Evolutionary conservation across 2,329 filamentous ascomycete genomes (phyloP).

Genomic region (Fusarium vanettenii): DNA sequence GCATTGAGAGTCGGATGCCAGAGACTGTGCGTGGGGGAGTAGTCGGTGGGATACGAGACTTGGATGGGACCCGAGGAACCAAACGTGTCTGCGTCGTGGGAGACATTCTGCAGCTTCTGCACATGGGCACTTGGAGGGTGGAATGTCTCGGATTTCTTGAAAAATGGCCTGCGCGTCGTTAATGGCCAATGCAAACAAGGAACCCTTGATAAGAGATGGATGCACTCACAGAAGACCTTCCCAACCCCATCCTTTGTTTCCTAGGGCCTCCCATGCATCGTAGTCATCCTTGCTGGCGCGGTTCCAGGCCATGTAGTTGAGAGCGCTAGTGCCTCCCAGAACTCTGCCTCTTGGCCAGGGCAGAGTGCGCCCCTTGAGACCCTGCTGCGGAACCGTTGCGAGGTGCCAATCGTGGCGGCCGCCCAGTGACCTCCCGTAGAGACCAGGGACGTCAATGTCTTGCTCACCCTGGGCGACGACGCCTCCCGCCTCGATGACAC

Average conservation of each 20-base stretch:
- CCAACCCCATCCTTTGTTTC: constrained; percentile 71
- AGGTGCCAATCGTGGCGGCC: constrained; percentile 56
- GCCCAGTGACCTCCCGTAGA: constrained; percentile 51
- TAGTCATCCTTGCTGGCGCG: constrained; percentile 61
- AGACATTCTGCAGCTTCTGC: constrained; percentile 49
- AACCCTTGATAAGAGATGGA: not conserved
- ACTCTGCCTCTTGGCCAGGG: constrained; percentile 59
- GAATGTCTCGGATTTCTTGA: constrained; percentile 62
- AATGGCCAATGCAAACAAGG: constrained; percentile 6
- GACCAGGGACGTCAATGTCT: constrained; percentile 54
- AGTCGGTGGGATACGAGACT: constrained; percentile 57
- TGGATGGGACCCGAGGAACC: constrained; percentile 61
- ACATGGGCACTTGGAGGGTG: constrained; percentile 52
- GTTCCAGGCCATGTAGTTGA: constrained; percentile 69
- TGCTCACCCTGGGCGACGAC: constrained; percentile 34
- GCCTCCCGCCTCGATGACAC: constrained; percentile 48
- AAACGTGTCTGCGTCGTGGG: constrained; percentile 54
- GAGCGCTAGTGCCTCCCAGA: constrained; percentile 71
- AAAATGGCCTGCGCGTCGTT: constrained; percentile 55
- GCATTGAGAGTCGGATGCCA: constrained; percentile 61
- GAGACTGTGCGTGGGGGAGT: constrained; percentile 54
- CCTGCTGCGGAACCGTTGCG: constrained; percentile 52
- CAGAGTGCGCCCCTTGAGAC: constrained; percentile 53
- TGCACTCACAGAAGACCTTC: constrained; percentile 50
- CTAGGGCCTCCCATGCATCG: constrained; percentile 67